Evolutionary conservation across 2,329 filamentous ascomycete species (phyloP), one percentile per base, ranked within the genome.

Genomic region (Fusarium concolor): DNA sequence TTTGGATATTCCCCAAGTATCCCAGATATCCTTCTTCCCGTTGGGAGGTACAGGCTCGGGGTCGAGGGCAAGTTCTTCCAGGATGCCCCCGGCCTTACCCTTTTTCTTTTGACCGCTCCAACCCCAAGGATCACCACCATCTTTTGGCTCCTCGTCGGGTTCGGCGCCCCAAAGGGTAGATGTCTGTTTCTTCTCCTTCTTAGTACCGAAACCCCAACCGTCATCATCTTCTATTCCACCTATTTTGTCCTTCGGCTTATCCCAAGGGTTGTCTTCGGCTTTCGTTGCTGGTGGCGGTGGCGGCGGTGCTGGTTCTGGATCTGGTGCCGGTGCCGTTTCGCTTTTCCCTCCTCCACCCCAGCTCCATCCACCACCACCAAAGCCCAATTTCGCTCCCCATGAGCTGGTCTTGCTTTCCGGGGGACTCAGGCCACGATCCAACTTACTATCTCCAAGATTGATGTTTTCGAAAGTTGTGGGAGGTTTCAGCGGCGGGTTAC

Each of bases 371-470:
- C 35, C 41, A 39, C 47, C 33, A 22, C 84, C 85, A 64, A 79
- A 59, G 12, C 57, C 82, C 87, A 88, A 90, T 67, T 82, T 86
- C 60, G 84, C 83, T 33, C 87, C 87, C 87, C 89, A 91, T 38
- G 82, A 79, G 47, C 87, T 84, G 70, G 91, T 74, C 67, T 85
- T 85, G 14, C 75, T 74, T 37, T 81, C 80, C 24, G 80, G 78
- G n/a, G 80, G 76, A 49, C 84, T 85, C 70, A 89, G 84, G 62
- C 82, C 85, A 15, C 88, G 74, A 64, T 89, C 86, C 8, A 88
- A 74, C 56, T 87, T 86, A 56, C 90, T 88, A 67, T 89, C 85
- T n/a, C 76, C 76, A 26, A 93, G 78, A 71, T 88, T 91, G 68
- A 93, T 88, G 28, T 92, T 89, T 43, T 78, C 77, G n/a, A 42